A percentile compares a stretch with the other conserved stretches of the same genome.
Evolutionary conservation across 495 filamentous ascomycete genomes (phyloP).

Genomic region (Trichodelitschia bisporula): DNA sequence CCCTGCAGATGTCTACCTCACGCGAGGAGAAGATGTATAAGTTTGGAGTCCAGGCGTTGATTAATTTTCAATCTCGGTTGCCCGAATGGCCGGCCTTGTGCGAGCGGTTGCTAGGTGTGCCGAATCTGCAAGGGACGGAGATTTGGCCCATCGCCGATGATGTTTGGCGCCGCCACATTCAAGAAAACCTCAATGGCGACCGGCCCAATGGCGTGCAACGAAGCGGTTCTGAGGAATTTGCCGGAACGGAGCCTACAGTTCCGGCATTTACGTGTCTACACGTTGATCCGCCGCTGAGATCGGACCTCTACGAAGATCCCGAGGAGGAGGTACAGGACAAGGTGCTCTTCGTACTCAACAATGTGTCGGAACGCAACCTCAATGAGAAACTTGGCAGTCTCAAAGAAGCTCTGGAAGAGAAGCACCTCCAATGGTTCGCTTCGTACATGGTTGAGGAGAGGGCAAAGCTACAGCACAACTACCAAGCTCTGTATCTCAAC

Average conservation of each 20-base stretch:
- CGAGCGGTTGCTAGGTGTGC: slow-evolving; percentile 52
- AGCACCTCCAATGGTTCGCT: slow-evolving; percentile 89
- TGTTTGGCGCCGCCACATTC: slow-evolving; percentile 32
- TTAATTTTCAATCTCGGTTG: slow-evolving; percentile 62
- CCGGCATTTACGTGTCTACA: slow-evolving; percentile 45
- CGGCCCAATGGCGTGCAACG: slow-evolving; percentile 21
- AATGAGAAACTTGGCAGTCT: slow-evolving; percentile 60
- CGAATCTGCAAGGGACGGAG: slow-evolving; percentile 59
- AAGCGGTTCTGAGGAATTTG: no score
- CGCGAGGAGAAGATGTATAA: slow-evolving; percentile 77
- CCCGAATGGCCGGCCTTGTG: slow-evolving; percentile 84
- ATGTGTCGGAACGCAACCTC: slow-evolving; percentile 72
- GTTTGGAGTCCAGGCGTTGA: slow-evolving; percentile 88
- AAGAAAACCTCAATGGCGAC: slow-evolving; percentile 40
- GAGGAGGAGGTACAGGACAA: slow-evolving; percentile 69
- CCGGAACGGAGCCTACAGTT: slow-evolving; percentile 16
- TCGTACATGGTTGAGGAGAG: slow-evolving; percentile 87
- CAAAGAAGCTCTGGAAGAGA: slow-evolving; percentile 46
- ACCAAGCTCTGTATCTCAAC: slow-evolving; percentile 75
- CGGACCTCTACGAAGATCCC: slow-evolving; percentile 48
- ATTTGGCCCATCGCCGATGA: slow-evolving; percentile 63
- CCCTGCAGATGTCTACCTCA: slow-evolving; percentile 68
- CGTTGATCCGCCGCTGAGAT: slow-evolving; percentile 35
- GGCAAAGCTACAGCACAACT: slow-evolving; percentile 90
- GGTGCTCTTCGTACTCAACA: slow-evolving; percentile 89